Conservation (phyloP, 257 asterid genomes). For the Lycium ferocissimum region DNA sequence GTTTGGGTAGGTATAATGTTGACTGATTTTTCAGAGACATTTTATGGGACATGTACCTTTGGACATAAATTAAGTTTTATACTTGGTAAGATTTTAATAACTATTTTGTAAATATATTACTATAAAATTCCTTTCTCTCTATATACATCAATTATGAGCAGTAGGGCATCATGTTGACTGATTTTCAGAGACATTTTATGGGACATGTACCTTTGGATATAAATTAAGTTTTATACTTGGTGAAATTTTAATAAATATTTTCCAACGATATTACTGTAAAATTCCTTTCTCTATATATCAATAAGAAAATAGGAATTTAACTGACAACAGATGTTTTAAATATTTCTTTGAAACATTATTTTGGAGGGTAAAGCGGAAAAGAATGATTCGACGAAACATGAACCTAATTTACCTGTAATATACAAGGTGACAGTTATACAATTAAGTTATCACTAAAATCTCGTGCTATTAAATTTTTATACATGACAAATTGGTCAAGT, state of each 20-base stretch:
- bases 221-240: not conserved
- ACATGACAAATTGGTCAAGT: not conserved
- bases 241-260: not conserved
- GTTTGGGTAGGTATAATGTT: not conserved
- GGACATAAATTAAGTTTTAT: not conserved
- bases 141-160: not conserved
- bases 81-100: not conserved
- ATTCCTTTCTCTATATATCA: not conserved
- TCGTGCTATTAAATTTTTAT: no score
- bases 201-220: not conserved
- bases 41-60: not conserved
- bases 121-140: not conserved
- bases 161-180: conserved; percentile 18
- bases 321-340: not conserved
- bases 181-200: not conserved
- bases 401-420: not conserved
- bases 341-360: not conserved
- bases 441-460: not conserved
- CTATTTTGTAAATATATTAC: no score
- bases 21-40: not conserved
- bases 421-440: not conserved
- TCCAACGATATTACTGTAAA: no score
- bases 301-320: not conserved
- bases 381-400: not conserved
- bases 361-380: not conserved